phyloP scores from a whole-genome alignment of 73 alveolate genomes.

The Paramecium tetraurelia region DNA sequence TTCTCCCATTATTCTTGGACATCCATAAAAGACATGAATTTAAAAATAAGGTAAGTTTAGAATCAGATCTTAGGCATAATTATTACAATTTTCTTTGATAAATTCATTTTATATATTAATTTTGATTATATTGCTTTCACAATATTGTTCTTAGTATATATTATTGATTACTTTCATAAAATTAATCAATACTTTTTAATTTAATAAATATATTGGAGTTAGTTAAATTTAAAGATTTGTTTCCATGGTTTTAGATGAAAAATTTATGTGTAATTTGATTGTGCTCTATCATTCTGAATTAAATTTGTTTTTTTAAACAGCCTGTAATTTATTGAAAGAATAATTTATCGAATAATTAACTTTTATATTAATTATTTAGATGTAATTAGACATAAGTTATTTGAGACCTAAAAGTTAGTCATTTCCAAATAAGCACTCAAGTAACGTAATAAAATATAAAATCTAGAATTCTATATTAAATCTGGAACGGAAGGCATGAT shows the following conservation, averaged over 20 bases:
- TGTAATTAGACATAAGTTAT: conserved; percentile 13
- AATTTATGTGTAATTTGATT: not conserved
- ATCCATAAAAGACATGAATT: no score
- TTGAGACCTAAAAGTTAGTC: not conserved
- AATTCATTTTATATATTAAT: no score
- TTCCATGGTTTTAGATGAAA: not conserved
- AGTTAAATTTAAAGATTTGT: not conserved
- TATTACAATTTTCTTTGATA: no score
- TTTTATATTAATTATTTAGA: not conserved
- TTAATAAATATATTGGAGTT: no score
- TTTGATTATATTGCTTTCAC: no score
- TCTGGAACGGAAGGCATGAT: conserved; percentile 28
- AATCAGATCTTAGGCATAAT: no score
- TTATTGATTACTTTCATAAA: no score
- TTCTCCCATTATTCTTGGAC: no score
- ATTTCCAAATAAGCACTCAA: conserved; percentile 9
- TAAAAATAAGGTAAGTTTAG: no score
- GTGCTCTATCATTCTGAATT: not conserved
- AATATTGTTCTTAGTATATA: no score
- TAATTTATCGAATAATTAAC: not conserved
- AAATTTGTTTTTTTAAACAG: not conserved
- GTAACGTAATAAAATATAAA: not conserved
- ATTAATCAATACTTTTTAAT: not conserved
- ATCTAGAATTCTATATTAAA: conserved; percentile 21
- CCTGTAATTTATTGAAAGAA: not conserved